Conservation (phyloP, 345 rosid genomes). For the Dipteronia sinensis region DNA sequence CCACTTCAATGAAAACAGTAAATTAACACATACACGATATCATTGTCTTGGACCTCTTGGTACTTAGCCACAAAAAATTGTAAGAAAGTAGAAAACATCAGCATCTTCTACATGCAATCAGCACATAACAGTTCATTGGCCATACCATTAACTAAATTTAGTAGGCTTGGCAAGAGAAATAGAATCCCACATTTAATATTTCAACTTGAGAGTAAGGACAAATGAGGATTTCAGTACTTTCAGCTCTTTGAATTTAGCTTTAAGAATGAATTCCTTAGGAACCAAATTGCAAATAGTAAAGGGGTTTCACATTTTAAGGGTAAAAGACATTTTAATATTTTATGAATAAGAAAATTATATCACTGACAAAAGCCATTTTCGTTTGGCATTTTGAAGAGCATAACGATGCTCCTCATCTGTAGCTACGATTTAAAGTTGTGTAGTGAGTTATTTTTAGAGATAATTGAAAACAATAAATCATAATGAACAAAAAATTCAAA, state of each 20-base stretch:
- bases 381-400: background rate
- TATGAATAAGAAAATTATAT: background rate
- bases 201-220: too few species aligned
- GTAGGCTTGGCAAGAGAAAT: too few species aligned
- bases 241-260: constrained; percentile 4
- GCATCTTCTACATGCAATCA: too few species aligned
- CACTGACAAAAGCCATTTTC: background rate
- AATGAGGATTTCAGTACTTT: too few species aligned
- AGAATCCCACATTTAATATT: too few species aligned
- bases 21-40: background rate
- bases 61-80: too few species aligned
- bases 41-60: too few species aligned
- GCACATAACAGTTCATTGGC: too few species aligned
- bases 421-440: background rate
- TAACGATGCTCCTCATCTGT: background rate
- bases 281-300: background rate
- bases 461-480: background rate
- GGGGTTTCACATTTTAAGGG: background rate
- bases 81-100: too few species aligned
- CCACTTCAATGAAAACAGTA: too few species aligned
- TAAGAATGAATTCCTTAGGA: constrained; percentile 2
- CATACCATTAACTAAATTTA: too few species aligned
- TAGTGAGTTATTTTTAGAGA: background rate
- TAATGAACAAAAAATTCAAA: background rate
- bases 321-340: background rate